A percentile compares a stretch with the other conserved stretches of the same genome.
Evolutionary conservation across 805 yeast species (phyloP).

Genomic region (Ogataea paraovalis): DNA sequence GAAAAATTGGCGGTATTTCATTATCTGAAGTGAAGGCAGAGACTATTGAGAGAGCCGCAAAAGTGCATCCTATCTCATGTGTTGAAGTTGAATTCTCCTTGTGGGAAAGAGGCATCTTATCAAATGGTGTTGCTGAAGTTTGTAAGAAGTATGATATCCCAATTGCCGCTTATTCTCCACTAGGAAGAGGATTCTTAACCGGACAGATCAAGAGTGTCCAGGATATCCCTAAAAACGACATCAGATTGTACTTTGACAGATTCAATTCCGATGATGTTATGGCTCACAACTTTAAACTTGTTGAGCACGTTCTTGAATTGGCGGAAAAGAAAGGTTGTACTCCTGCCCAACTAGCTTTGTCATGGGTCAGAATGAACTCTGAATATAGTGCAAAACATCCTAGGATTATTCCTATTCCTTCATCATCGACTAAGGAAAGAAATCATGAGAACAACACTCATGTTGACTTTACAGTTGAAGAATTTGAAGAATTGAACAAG

Average conservation of each 20-base stretch:
- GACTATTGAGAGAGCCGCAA: slow-evolving; percentile 56
- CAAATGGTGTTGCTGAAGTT: slow-evolving; percentile 59
- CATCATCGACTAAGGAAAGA: slow-evolving; percentile 58
- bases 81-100: slow-evolving; percentile 81
- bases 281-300: slow-evolving; percentile 46
- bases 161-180: slow-evolving; percentile 77
- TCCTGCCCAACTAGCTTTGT: slow-evolving; percentile 66
- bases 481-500: slow-evolving; percentile 49
- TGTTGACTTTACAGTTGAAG: slow-evolving; percentile 49
- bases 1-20: slow-evolving; percentile 66
- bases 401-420: slow-evolving; percentile 73
- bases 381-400: slow-evolving; percentile 39
- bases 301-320: slow-evolving; percentile 44
- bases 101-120: slow-evolving; percentile 55
- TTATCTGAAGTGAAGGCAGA: slow-evolving; percentile 67
- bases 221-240: slow-evolving; percentile 54
- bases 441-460: slow-evolving; percentile 56
- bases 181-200: slow-evolving; percentile 74
- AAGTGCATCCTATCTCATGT: slow-evolving; percentile 54
- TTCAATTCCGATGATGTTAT: slow-evolving; percentile 53
- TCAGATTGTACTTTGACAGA: slow-evolving; percentile 48
- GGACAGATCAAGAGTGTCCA: slow-evolving; percentile 47
- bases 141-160: slow-evolving; percentile 59
- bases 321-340: slow-evolving; percentile 46
- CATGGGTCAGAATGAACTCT: slow-evolving; percentile 53